phyloP scores from a whole-genome alignment of 192 early-diverging fungal genomes.

The Globomyces pollinis-pini region DNA sequence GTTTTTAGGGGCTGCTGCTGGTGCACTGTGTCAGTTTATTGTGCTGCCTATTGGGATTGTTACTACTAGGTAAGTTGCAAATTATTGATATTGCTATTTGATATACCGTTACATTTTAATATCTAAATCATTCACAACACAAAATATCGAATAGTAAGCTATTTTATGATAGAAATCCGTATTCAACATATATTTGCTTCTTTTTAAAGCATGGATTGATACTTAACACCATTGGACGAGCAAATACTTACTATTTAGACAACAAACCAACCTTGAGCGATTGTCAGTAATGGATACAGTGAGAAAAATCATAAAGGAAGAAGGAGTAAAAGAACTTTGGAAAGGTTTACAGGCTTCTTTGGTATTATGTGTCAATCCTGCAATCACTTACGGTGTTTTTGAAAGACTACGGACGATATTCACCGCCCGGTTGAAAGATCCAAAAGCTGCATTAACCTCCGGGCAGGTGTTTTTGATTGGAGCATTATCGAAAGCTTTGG shows the following conservation, averaged over 20 bases:
- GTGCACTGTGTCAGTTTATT: slow-evolving; percentile 78
- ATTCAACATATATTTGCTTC: no score
- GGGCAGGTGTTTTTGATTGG: slow-evolving; percentile 88
- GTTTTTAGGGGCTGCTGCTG: slow-evolving; percentile 79
- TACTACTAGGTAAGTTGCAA: slow-evolving; percentile 58
- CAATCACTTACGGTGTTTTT: slow-evolving; percentile 96
- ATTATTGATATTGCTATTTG: no score
- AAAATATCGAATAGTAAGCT: no score
- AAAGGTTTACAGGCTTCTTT: slow-evolving; percentile 88
- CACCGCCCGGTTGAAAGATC: background rate
- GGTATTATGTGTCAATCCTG: slow-evolving; percentile 88
- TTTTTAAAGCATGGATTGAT: no score
- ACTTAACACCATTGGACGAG: no score
- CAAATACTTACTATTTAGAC: background rate
- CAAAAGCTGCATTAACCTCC: slow-evolving; percentile 50
- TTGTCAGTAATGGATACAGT: slow-evolving; percentile 58
- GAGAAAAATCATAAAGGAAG: slow-evolving; percentile 61
- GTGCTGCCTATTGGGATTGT: slow-evolving; percentile 92
- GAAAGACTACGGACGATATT: slow-evolving; percentile 59
- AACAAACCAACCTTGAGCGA: slow-evolving; percentile 42
- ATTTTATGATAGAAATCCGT: no score
- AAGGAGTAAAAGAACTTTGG: slow-evolving; percentile 79
- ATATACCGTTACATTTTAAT: no score
- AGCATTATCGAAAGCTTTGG: slow-evolving; percentile 90
- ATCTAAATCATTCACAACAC: no score